phyloP scores from a whole-genome alignment of 306 rosid species.

The Ceratonia siliqua region DNA sequence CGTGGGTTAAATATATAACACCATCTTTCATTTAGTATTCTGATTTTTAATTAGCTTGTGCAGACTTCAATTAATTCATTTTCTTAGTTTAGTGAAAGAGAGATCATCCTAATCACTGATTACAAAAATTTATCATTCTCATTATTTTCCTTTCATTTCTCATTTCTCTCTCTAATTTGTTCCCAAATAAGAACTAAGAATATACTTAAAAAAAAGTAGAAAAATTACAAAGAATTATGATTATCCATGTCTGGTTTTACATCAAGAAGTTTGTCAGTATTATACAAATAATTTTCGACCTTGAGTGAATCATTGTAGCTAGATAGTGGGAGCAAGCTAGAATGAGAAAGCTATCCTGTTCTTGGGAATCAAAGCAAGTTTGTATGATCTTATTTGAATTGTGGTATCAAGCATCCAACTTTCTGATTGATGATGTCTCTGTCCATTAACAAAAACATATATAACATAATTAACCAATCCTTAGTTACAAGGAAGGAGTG shows the following conservation, averaged over 20 bases:
- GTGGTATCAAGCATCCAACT: slow-evolving; percentile 21
- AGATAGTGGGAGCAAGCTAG: slow-evolving; percentile 16
- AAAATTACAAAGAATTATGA: background rate
- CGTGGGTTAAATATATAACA: background rate
- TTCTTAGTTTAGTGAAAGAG: no score
- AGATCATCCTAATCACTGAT: no score
- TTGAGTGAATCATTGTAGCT: background rate
- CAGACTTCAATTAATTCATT: no score
- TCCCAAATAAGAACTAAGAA: background rate
- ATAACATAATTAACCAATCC: slow-evolving; percentile 32
- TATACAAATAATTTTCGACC: background rate
- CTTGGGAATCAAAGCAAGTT: slow-evolving; percentile 19
- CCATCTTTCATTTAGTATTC: no score
- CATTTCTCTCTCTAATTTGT: no score
- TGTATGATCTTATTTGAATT: background rate
- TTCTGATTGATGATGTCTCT: slow-evolving; percentile 22
- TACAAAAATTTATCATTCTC: no score
- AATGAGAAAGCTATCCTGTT: slow-evolving; percentile 15
- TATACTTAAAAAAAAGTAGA: background rate
- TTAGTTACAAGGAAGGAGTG: slow-evolving; percentile 31
- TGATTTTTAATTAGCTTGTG: no score
- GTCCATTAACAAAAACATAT: slow-evolving; percentile 34
- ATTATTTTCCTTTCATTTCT: background rate
- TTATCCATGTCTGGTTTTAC: background rate
- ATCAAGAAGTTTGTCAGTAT: background rate